Evolutionary conservation across 208 protist species (phyloP), one percentile per base, ranked within the genome.

Genomic region (Leishmania turanica): DNA sequence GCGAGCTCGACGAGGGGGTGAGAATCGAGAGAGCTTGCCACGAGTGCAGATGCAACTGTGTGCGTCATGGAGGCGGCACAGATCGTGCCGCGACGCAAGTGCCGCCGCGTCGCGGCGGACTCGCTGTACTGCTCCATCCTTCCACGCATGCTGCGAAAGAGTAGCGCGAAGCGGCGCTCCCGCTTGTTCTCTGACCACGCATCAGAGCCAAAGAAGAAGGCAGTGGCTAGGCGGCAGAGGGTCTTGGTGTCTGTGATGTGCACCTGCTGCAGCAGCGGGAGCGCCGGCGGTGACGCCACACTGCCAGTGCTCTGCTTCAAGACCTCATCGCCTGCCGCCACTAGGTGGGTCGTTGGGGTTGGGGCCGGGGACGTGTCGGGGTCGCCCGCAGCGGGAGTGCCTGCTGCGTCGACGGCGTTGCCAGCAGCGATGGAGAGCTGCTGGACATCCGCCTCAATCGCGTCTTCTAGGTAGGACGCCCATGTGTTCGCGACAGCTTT

Each of bases 181-280:
- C 80, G 83, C 76, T 84, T 77, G 13, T 40, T 56, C 49, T 80
- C 75, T 71, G 73, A 66, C 84, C 88, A 92, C 37, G 84, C 82
- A 69, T 88, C 85, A 19, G 91, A 90, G 79, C 89, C 87, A 81
- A 92, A 95, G 78, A 93, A 91, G 83, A 87, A 95, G 62, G 89
- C 91, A 5, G 91, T 92, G 56, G 91, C 91, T 62, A 93, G 79
- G 75, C 89, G 88, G 49, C 88, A 90, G 54, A 94, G 85, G 9
- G 84, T 81, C 62, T 79, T 86, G 42, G 77, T 69, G 65, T 87
- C 84, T 7, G 78, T 86, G 58, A 86, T 82, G 65, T 49, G 60
- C 54, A 49, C 76, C 40, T 66, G 56, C 31, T 65, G 74, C 17
- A 49, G 56, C 51, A 0, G 53, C 40, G 56, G 21, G 37, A 49